Evolutionary conservation across 1,284 basidiomycete species (phyloP).

Genomic region (Erythrobasidium hasegawianum): DNA sequence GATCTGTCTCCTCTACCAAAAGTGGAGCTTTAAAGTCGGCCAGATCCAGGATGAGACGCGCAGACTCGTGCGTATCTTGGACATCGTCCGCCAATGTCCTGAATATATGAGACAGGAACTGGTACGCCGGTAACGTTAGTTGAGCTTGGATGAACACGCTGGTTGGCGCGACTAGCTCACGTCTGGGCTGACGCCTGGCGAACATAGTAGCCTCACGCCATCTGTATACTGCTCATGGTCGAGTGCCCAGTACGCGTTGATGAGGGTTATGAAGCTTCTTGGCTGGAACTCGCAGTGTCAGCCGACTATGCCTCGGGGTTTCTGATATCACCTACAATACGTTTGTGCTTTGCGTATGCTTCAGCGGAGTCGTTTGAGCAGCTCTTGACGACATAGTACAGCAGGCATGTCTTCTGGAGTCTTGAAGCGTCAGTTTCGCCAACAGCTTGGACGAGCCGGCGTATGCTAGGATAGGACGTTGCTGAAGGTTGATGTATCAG

Average conservation of each 20-base stretch:
- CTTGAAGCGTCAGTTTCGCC: conserved; percentile 32
- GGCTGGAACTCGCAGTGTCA: conserved; percentile 46
- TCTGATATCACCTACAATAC: conserved; percentile 50
- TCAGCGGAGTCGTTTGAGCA: conserved; percentile 62
- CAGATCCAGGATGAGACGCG: conserved; percentile 16
- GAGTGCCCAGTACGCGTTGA: conserved; percentile 73
- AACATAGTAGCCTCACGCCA: conserved; percentile 27
- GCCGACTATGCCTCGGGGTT: not conserved
- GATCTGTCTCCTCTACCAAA: not conserved
- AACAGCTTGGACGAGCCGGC: no score
- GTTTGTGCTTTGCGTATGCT: conserved; percentile 57
- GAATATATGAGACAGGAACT: conserved; percentile 28
- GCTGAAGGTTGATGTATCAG: no score
- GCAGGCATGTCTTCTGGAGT: conserved; percentile 69
- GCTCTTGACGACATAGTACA: conserved; percentile 73
- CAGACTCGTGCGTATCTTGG: not conserved
- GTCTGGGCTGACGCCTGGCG: conserved; percentile 27
- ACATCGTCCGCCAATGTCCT: not conserved
- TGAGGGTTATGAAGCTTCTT: conserved; percentile 64
- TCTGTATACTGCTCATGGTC: conserved; percentile 57
- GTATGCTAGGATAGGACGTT: no score
- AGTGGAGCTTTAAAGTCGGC: conserved; percentile 5
- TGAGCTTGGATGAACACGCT: no score
- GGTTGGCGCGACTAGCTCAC: not conserved
- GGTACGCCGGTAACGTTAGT: not conserved